These are phyloP conservation scores for Coemansia furcata DNA, from an alignment of 192 early-diverging fungal genomes.

Conservation along the genomic window DNA sequence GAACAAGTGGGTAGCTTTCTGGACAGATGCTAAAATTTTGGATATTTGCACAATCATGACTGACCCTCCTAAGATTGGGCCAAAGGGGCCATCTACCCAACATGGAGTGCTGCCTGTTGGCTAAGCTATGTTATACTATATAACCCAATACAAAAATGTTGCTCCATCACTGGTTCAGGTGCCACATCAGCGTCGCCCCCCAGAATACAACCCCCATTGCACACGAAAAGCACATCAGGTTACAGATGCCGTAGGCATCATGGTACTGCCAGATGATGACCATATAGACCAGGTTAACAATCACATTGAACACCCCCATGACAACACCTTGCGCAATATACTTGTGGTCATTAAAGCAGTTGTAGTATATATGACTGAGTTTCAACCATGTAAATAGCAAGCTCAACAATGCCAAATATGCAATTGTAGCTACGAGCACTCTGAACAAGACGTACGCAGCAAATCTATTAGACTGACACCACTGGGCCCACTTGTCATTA, in stretches of 20 bases:
- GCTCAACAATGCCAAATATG: slow-evolving; percentile 19
- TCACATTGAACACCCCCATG: slow-evolving; percentile 20
- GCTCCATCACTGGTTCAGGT: slow-evolving; percentile 7
- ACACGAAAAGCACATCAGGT: slow-evolving; percentile 10
- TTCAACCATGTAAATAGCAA: slow-evolving; percentile 18
- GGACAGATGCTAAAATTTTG: too few species aligned
- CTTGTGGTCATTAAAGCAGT: slow-evolving; percentile 22
- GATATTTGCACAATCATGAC: too few species aligned
- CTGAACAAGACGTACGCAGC: neutral
- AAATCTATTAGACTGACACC: slow-evolving; percentile 3
- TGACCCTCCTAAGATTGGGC: too few species aligned
- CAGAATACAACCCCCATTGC: slow-evolving; percentile 18
- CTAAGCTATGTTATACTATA: too few species aligned
- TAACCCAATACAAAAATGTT: slow-evolving; percentile 12
- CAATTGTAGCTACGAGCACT: neutral
- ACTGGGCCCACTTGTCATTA: slow-evolving; percentile 2
- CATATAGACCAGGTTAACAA: slow-evolving; percentile 15
- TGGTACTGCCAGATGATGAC: slow-evolving; percentile 24
- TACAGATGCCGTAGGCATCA: slow-evolving; percentile 42
- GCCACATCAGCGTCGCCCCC: slow-evolving; percentile 18
- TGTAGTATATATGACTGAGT: slow-evolving; percentile 16
- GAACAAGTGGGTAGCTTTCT: too few species aligned
- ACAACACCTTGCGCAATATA: slow-evolving; percentile 14
- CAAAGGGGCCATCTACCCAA: too few species aligned
- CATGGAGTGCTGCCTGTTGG: too few species aligned